These are phyloP conservation scores for Zygosaccharomyces sapae DNA, from an alignment of 1,139 yeast genomes.

Conservation along the genomic window DNA sequence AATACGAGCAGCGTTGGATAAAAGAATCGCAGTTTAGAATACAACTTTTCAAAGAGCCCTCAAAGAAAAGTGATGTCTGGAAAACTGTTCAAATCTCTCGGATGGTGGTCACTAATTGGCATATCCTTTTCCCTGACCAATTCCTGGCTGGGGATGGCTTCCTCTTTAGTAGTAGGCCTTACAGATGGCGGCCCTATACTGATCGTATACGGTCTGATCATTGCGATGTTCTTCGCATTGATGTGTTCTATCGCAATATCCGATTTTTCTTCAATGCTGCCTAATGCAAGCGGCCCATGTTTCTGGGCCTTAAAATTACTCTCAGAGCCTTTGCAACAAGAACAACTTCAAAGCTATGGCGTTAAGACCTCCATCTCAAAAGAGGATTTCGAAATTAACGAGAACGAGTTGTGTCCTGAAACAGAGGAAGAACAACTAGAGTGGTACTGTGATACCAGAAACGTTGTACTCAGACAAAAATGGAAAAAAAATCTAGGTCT, in stretches of 20 bases:
- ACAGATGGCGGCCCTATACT: constrained; percentile 49
- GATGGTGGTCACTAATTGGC: constrained; percentile 51
- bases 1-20: too few relatives aligned
- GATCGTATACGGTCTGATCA: constrained; percentile 46
- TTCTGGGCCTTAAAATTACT: constrained; percentile 57
- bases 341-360: constrained; percentile 1
- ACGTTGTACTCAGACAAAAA: constrained; percentile 41
- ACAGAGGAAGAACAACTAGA: constrained; percentile 7
- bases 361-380: background rate
- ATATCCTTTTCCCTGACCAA: constrained; percentile 51
- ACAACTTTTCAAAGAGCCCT: too few relatives aligned
- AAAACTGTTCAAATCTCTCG: constrained; percentile 51
- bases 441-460: constrained; percentile 4
- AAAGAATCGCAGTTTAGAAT: too few relatives aligned
- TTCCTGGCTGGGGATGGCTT: constrained; percentile 52
- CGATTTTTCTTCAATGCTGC: constrained; percentile 52
- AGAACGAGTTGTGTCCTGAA: background rate
- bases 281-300: constrained; percentile 58
- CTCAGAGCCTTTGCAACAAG: constrained; percentile 35
- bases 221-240: constrained; percentile 47
- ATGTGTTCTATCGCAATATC: constrained; percentile 47
- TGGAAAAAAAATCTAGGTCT: constrained; percentile 23
- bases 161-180: constrained; percentile 48
- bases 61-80: too few relatives aligned
- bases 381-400: background rate